These are phyloP conservation scores for rapeseed (Brassica napus) DNA, from an alignment of 345 rosid genomes.

Conservation along the genomic window Da-Ae NC_063434.1:28145501-28146000, in stretches of 20 bases:
- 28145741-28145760: slow-evolving; percentile 70
- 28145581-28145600: slow-evolving; percentile 87
- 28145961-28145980: slow-evolving; percentile 13
- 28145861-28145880: slow-evolving; percentile 49
- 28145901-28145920: slow-evolving; percentile 47
- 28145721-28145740: slow-evolving; percentile 62
- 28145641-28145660: slow-evolving; percentile 59
- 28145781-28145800: slow-evolving; percentile 42
- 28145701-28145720: slow-evolving; percentile 83
- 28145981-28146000: no score
- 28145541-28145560: slow-evolving; percentile 72
- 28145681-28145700: slow-evolving; percentile 65
- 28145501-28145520: slow-evolving; percentile 67
- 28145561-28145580: slow-evolving; percentile 70
- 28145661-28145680: slow-evolving; percentile 72
- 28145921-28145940: slow-evolving; percentile 16
- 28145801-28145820: slow-evolving; percentile 24
- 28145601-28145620: slow-evolving; percentile 60
- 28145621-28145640: slow-evolving; percentile 94
- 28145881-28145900: slow-evolving; percentile 34
- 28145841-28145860: slow-evolving; percentile 69
- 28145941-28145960: slow-evolving; percentile 42
- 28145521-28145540: slow-evolving; percentile 77
- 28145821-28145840: slow-evolving; percentile 50
- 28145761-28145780: slow-evolving; percentile 73